A percentile compares a stretch with the other conserved stretches of the same genome.
Conservation (phyloP, 805 yeast genomes). For the Spathaspora sp. region DNA sequence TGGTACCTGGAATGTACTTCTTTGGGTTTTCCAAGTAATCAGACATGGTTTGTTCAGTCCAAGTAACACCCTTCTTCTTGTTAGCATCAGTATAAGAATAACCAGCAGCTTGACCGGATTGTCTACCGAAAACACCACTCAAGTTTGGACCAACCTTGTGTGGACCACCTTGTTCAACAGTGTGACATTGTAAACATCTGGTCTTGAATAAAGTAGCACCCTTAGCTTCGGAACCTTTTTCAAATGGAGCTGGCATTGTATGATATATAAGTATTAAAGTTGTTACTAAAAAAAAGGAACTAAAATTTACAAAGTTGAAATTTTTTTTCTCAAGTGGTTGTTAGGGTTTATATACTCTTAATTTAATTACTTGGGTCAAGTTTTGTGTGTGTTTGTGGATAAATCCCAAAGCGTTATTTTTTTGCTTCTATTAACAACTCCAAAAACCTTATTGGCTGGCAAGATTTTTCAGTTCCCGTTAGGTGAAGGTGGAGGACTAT, state of each 20-base stretch:
- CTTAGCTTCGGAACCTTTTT: conserved; percentile 54
- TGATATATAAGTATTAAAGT: conserved; percentile 1
- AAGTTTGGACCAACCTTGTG: conserved; percentile 99
- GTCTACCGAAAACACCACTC: conserved; percentile 91
- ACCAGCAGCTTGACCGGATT: conserved; percentile 88
- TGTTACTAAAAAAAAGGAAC: not conserved
- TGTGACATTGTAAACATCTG: conserved; percentile 98
- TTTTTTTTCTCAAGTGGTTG: not conserved
- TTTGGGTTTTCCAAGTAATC: conserved; percentile 99
- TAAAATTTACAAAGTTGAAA: not conserved
- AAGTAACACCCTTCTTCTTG: conserved; percentile 88
- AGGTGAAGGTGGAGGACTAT: not conserved
- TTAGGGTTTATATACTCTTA: not conserved
- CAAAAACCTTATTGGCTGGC: not conserved
- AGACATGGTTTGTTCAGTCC: conserved; percentile 85
- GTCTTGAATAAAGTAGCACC: conserved; percentile 99
- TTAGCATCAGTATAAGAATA: conserved; percentile 97
- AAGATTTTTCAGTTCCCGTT: not conserved
- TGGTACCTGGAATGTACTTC: conserved; percentile 99
- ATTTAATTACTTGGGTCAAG: not conserved
- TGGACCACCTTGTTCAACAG: conserved; percentile 92
- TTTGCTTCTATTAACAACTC: not conserved
- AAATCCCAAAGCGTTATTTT: not conserved
- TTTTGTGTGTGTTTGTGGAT: not conserved
- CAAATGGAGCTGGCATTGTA: conserved; percentile 45